Evolutionary conservation across 768 basidiomycete genomes (phyloP).

Genomic region (Rubroboletus satanas): DNA sequence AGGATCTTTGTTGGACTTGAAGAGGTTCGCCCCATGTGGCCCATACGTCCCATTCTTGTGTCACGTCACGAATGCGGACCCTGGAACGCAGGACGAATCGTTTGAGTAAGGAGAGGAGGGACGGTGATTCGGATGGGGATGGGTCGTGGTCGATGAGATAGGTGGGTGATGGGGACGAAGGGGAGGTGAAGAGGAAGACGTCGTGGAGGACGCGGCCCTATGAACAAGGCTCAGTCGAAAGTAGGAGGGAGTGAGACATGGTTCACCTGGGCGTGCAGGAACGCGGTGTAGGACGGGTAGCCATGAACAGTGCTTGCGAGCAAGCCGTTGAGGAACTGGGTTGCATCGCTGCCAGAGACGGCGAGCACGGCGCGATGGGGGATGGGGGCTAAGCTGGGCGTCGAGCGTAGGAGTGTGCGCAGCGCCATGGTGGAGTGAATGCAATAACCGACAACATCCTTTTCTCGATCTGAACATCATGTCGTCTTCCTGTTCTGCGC

Average conservation of each 20-base stretch:
- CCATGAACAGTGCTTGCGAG: conserved; percentile 51
- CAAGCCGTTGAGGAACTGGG: conserved; percentile 79
- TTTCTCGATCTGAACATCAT: conserved; percentile 34
- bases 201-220: conserved; percentile 91
- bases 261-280: conserved; percentile 76
- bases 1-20: conserved; percentile 40
- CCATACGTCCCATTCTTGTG: conserved; percentile 78
- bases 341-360: conserved; percentile 74
- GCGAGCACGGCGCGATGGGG: conserved; percentile 66
- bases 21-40: conserved; percentile 63
- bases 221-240: background rate
- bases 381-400: conserved; percentile 57
- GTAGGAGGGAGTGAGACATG: background rate
- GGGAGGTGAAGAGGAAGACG: conserved; percentile 72
- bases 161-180: conserved; percentile 42
- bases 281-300: conserved; percentile 59
- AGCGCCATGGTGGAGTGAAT: conserved; percentile 27
- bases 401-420: conserved; percentile 42
- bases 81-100: conserved; percentile 85
- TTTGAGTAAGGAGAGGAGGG: conserved; percentile 70
- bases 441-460: conserved; percentile 8
- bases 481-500: conserved; percentile 77
- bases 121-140: conserved; percentile 51
- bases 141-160: conserved; percentile 75
- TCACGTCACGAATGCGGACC: conserved; percentile 76